phyloP scores from a whole-genome alignment of 257 asterid species.

The Lantana camara region DNA sequence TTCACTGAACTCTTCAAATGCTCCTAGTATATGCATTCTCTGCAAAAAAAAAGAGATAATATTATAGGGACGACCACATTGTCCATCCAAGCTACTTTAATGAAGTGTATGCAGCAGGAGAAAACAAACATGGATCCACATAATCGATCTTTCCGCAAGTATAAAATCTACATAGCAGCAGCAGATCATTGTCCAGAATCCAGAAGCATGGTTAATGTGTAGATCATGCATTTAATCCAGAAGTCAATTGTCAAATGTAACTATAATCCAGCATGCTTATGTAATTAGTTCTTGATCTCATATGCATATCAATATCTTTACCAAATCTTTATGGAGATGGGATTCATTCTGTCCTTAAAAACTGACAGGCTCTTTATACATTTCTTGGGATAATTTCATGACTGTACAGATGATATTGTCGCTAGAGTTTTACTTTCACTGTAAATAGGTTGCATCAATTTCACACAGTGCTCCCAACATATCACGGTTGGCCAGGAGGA shows the following conservation, averaged over 20 bases:
- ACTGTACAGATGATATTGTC: conserved; percentile 6
- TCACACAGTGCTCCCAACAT: neutral
- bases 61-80: conserved; percentile 6
- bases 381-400: conserved; percentile 18
- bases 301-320: neutral
- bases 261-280: neutral
- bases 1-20: conserved; percentile 74
- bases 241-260: conserved; percentile 5
- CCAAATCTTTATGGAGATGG: conserved; percentile 1
- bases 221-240: neutral
- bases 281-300: neutral
- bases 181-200: neutral
- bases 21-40: conserved; percentile 82
- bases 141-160: conserved; percentile 5
- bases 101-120: neutral
- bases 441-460: conserved; percentile 11
- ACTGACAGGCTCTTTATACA: conserved; percentile 3
- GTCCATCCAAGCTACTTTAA: neutral
- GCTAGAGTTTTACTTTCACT: conserved; percentile 9
- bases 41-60: conserved; percentile 35
- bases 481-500: conserved; percentile 6
- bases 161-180: neutral
- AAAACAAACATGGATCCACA: conserved; percentile 7
- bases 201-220: neutral
- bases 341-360: conserved; percentile 6